Evolutionary conservation across 1,284 basidiomycete species (phyloP), one percentile per base, ranked within the genome.

Genomic region (Ustilago bromivora): DNA sequence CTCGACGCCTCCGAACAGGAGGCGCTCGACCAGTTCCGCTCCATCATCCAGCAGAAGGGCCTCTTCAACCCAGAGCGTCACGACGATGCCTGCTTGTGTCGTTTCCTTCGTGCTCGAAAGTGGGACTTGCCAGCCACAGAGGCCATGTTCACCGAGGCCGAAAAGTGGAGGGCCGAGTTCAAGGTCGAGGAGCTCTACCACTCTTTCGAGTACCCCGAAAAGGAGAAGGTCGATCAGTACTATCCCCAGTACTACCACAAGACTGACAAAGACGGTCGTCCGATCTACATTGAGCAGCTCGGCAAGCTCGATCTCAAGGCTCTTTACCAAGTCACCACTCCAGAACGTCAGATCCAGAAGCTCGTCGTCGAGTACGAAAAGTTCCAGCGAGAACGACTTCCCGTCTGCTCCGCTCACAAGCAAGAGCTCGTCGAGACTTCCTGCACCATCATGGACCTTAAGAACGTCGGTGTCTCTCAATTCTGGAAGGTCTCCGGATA

Each of bases 181-280:
- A 91, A 91, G 34, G 92, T 97, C 49, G 95, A 98, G 70, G 93
- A 96, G 63, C 90, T 98, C 74, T 90, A 92, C 80, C 88, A 92
- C 79, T 92, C 91, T 83, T 98, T 98, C 87, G 91, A 93, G 75
- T 98, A 96, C 87, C 91, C 90, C 71, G 96, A 98, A 88, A 92
- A 92, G 85, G 88, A 88, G 52, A 89, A 91, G 80, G 95, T 98
- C 13, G 91, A 95, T 89, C 92, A 95, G 88, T 94, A 93, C 85
- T 98, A 98, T 86, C 96, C 96, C 1, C 94, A 97, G 85, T 98
- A 91, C 88, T 88, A 98, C 87, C 96, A 98, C 89, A 96, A 96
- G 89, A 93, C 89, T 78, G 96, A 99, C 90, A 94, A 93, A 93
- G 95, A 98, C 74, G 96, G 97, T 23, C 92, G 96, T 68, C 97